Evolutionary conservation across 1,284 basidiomycete genomes (phyloP).

Genomic region (Cutaneotrichosporon mucoides): DNA sequence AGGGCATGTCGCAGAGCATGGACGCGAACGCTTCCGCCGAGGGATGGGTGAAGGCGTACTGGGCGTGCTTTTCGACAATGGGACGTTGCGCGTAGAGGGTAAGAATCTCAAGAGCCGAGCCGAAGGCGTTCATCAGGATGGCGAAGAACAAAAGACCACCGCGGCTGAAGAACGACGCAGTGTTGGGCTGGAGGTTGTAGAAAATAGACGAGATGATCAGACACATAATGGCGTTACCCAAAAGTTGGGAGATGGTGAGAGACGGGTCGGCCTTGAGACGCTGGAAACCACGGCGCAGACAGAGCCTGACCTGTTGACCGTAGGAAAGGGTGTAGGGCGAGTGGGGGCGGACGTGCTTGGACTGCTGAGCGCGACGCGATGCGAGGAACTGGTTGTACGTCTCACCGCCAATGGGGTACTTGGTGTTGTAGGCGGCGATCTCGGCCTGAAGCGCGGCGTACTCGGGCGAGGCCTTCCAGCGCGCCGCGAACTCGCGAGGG

Average conservation of each 20-base stretch:
- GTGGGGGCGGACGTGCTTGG: constrained; percentile 43
- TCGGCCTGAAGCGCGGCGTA: constrained; percentile 43
- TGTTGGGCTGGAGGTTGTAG: constrained; percentile 44
- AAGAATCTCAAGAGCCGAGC: constrained; percentile 42
- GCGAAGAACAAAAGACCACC: constrained; percentile 51
- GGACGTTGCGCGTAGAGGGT: constrained; percentile 52
- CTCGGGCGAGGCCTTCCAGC: constrained; percentile 45
- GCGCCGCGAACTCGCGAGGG: constrained; percentile 57
- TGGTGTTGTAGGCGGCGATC: constrained; percentile 44
- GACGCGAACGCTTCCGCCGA: constrained; percentile 51
- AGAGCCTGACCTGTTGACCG: constrained; percentile 48
- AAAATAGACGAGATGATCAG: constrained; percentile 50
- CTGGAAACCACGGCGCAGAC: constrained; percentile 48
- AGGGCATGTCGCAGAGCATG: constrained; percentile 52
- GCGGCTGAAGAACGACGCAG: constrained; percentile 38
- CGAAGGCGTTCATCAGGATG: constrained; percentile 46
- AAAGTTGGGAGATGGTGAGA: constrained; percentile 47
- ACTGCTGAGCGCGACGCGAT: constrained; percentile 49
- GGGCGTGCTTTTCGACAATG: constrained; percentile 50
- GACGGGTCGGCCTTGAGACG: constrained; percentile 48
- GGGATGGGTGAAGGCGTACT: constrained; percentile 52
- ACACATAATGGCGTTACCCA: constrained; percentile 49
- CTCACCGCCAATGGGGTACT: constrained; percentile 47
- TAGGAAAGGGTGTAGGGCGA: constrained; percentile 52
- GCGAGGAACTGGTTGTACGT: constrained; percentile 47